These are phyloP conservation scores for Verticillium alfalfae DNA, from an alignment of 2,329 filamentous ascomycete genomes.

Conservation along the genomic window DNA sequence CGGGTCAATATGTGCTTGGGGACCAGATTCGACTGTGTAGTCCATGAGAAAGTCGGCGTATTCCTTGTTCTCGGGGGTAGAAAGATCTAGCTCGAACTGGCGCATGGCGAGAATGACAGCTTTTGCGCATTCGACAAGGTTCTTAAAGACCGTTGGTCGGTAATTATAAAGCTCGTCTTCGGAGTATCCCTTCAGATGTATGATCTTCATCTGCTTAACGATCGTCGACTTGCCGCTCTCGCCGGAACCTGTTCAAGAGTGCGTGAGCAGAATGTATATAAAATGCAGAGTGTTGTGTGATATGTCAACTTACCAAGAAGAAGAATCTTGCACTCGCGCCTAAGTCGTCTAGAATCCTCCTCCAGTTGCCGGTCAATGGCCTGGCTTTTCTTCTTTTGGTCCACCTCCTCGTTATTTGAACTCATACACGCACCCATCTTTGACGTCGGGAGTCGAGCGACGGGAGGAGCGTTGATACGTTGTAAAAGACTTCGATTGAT, in stretches of 20 bases:
- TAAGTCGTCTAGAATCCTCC: conserved; percentile 87
- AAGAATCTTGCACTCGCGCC: conserved; percentile 98
- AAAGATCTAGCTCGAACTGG: conserved; percentile 81
- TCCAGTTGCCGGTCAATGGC: conserved; percentile 91
- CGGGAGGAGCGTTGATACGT: not conserved
- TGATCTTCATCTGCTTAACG: conserved; percentile 99
- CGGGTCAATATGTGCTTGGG: conserved; percentile 75
- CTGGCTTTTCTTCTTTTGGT: conserved; percentile 94
- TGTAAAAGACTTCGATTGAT: not conserved
- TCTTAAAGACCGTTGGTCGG: conserved; percentile 96
- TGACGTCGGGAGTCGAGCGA: conserved; percentile 18
- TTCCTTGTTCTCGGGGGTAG: conserved; percentile 64
- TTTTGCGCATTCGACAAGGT: conserved; percentile 93
- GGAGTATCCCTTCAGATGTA: conserved; percentile 96
- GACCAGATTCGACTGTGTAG: conserved; percentile 86
- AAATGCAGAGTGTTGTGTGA: not conserved
- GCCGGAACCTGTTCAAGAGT: conserved; percentile 66
- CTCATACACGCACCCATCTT: conserved; percentile 93
- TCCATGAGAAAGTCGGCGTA: conserved; percentile 76
- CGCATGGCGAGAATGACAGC: conserved; percentile 86
- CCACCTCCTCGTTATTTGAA: conserved; percentile 76
- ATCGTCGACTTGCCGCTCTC: conserved; percentile 99
- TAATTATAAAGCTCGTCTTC: conserved; percentile 92
- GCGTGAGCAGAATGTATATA: conserved; percentile 1
- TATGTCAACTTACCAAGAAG: conserved; percentile 67